Evolutionary conservation across 306 rosid genomes (phyloP).

Genomic region (Cicer pinnatifidum): DNA sequence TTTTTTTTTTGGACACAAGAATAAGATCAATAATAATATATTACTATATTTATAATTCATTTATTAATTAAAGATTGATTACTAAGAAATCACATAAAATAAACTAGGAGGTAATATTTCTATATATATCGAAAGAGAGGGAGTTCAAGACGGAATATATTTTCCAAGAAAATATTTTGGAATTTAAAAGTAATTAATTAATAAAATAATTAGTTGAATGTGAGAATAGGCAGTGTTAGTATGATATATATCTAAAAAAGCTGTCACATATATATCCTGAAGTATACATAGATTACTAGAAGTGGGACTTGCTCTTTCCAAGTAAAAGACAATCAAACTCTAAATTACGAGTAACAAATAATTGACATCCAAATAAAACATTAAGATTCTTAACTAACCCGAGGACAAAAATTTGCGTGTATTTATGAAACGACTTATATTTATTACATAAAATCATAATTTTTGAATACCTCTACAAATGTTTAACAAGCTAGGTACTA

Average conservation of each 20-base stretch:
- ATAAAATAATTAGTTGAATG: not conserved
- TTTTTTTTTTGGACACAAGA: not conserved
- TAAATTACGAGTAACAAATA: conserved; percentile 14
- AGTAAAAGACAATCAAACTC: conserved; percentile 44
- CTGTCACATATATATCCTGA: conserved; percentile 34
- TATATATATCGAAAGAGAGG: not conserved
- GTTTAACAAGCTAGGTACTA: conserved; percentile 5
- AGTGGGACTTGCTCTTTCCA: conserved; percentile 33
- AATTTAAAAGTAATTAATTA: not conserved
- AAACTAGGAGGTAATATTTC: not conserved
- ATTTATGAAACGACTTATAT: conserved; percentile 38
- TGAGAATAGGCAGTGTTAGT: conserved; percentile 9
- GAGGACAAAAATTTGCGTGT: conserved; percentile 43
- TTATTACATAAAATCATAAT: conserved; percentile 24
- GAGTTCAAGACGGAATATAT: not conserved
- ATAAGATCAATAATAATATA: not conserved
- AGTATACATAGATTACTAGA: conserved; percentile 37
- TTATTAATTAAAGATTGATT: not conserved
- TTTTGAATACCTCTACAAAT: conserved; percentile 16
- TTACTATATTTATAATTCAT: not conserved
- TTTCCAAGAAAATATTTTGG: not conserved
- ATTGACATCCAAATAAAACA: conserved; percentile 14
- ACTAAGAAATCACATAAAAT: not conserved
- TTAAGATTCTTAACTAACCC: conserved; percentile 40
- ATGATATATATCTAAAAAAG: conserved; percentile 29